Base-by-base conservation (phyloP, 345 rosid species). In the Eucalyptus tenuipes region DNA sequence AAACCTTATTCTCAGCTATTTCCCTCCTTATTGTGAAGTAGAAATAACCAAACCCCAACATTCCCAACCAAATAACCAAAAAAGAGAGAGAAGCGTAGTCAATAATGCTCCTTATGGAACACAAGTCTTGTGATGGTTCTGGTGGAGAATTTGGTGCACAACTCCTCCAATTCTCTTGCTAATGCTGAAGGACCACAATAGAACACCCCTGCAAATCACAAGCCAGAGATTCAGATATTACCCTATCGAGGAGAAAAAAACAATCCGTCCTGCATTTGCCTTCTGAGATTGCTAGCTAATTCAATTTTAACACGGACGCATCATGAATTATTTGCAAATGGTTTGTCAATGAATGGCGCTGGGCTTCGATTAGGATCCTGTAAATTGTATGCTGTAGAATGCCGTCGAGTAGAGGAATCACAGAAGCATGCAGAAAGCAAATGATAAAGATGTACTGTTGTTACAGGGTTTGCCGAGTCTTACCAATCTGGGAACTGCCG, bases 31-130 rank as follows among this genome's bases (percentile, higher is more conserved):
- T 37, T 40, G 82, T 75, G 84, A 10, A 20, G 27, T 75, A 20
- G 82, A 12, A 37, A 37, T 10, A 71, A 37, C 82, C 45, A 71
- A 71, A 75, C 15, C 82, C 42, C 47, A 22, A 75, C 29, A 40
- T 75, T 18, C 3, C 82, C 27, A 45, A 84, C 49, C 29, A 3
- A 45, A 84, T 33, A 80, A 48, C 17, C 55, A 6, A n/a, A 11
- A 1, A 11, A 20, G 27, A 7, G 44, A 31, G 20, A 71, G 68
- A 11, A 22, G 27, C 87, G 59, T 91, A 8, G n/a, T 85, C 33
- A 94, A 81, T 91, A 94, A 86, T 93, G 91, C 87, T 94, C 96
- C 87, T 94, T 94, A 91, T 94, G 96, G 89, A 94, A 94, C 8
- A 94, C 94, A 88, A 93, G 94, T 92, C 93, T 90, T 7, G 94